A percentile compares a stretch with the other conserved stretches of the same genome.
Evolutionary conservation across 2,329 filamentous ascomycete species (phyloP).

Genomic region (Botrytis tulipae): DNA sequence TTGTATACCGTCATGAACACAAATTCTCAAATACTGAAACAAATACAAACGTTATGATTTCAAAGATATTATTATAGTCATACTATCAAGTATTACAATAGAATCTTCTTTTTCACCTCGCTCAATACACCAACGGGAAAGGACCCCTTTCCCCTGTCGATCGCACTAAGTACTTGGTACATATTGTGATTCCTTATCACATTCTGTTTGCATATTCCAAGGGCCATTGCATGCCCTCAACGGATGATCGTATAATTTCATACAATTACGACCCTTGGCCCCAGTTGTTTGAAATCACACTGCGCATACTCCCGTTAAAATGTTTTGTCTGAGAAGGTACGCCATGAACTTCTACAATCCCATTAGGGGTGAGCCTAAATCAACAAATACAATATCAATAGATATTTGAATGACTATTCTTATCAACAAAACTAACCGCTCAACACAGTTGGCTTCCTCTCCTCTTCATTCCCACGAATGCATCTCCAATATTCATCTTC

Average conservation of each 20-base stretch:
- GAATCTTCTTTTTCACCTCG: neutral
- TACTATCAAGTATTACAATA: neutral
- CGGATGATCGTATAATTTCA: slow-evolving; percentile 32
- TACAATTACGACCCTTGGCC: slow-evolving; percentile 18
- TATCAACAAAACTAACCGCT: slow-evolving; percentile 17
- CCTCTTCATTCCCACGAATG: slow-evolving; percentile 84
- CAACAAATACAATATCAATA: neutral
- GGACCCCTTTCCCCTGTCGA: neutral
- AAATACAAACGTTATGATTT: neutral
- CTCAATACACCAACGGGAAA: neutral
- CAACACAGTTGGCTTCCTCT: slow-evolving; percentile 72
- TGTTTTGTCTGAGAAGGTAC: slow-evolving; percentile 64
- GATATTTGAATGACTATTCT: neutral
- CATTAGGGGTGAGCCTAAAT: neutral
- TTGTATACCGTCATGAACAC: neutral
- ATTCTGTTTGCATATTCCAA: slow-evolving; percentile 10
- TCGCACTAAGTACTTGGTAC: neutral
- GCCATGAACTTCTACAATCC: slow-evolving; percentile 1
- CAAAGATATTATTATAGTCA: neutral
- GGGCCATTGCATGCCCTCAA: slow-evolving; percentile 8
- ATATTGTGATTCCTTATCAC: slow-evolving; percentile 3
- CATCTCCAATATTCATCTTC: slow-evolving; percentile 81
- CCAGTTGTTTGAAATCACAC: neutral
- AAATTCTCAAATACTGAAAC: neutral
- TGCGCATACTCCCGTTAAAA: slow-evolving; percentile 34